Evolutionary conservation across 1,284 basidiomycete genomes (phyloP).

Genomic region (Volvariella volvacea): DNA sequence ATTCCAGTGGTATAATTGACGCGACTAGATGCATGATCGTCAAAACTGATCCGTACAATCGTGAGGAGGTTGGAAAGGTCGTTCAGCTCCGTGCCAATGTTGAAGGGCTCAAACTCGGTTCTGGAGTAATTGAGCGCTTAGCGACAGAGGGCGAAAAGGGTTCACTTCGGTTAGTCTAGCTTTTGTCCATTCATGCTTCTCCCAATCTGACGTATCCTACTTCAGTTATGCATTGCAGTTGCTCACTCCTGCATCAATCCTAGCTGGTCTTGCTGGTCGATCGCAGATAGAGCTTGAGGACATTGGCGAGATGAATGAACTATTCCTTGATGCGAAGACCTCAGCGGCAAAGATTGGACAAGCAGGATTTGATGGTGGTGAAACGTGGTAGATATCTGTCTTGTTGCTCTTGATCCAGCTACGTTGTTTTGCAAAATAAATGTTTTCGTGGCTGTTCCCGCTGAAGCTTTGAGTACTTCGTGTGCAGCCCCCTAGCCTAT

Average conservation of each 20-base stretch:
- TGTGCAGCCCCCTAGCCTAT: no score
- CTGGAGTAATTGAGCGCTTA: slow-evolving; percentile 76
- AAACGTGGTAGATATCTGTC: no score
- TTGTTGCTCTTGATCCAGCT: no score
- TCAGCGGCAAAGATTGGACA: slow-evolving; percentile 53
- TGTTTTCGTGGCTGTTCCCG: no score
- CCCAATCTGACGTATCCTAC: slow-evolving; percentile 3
- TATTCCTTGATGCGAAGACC: slow-evolving; percentile 93
- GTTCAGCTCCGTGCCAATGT: slow-evolving; percentile 82
- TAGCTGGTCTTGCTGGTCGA: slow-evolving; percentile 73
- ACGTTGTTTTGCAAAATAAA: no score
- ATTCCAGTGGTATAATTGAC: slow-evolving; percentile 5
- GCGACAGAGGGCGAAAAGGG: slow-evolving; percentile 81
- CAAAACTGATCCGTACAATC: slow-evolving; percentile 81
- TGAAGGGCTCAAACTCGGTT: slow-evolving; percentile 77
- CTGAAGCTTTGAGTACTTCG: no score
- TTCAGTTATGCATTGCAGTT: slow-evolving; percentile 87
- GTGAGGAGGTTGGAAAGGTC: slow-evolving; percentile 84
- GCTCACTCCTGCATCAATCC: slow-evolving; percentile 88
- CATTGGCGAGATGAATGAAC: slow-evolving; percentile 85
- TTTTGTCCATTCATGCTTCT: slow-evolving; percentile 5
- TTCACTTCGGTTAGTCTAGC: slow-evolving; percentile 65
- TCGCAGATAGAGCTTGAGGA: slow-evolving; percentile 82
- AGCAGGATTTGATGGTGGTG: slow-evolving; percentile 35
- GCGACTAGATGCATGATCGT: slow-evolving; percentile 85